Base-by-base conservation (phyloP, 768 basidiomycete species). In the Daedaleopsis sinensis region DNA sequence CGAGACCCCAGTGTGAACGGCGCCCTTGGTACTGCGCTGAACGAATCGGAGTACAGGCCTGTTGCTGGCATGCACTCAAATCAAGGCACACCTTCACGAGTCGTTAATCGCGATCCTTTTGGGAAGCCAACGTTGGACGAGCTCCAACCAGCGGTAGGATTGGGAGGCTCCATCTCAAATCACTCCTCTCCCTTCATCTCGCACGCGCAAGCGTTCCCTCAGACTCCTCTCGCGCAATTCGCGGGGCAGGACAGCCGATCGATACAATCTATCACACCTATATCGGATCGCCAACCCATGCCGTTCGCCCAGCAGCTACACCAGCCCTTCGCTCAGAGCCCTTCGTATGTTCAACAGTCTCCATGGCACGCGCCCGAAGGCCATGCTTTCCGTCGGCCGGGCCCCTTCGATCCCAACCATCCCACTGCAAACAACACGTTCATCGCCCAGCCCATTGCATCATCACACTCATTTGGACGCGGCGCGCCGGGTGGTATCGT, bases 321-420 rank as follows among this genome's bases (percentile, higher is more conserved):
- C 43, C 69, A 67, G 38, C 51, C 67, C 2, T 69, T 68, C 42
- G 46, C 42, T 10, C 58, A 65, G 13, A 60, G 57, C 15, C 62
- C 67, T 11, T 37, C 44, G 15, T 60, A 55, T 24, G 39, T 58
- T 7, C 19, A 61, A 11, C 63, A 65, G 24, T 65, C 69, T 4
- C 65, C 68, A 9, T 70, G 71, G 69, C 58, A 59, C 16, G 23
- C 60, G 4, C 66, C 63, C 21, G 67, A 68, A 5, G 18, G 51
- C 21, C 50, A 53, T 18, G 37, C 65, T 18, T 48, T 64, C 38
- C 68, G 69, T 24, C 76, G 79, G 9, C 73, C 75, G 18, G 77
- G 75, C 18, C 77, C 80, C 2, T 81, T 82, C 61, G 83, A 83
- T 58, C 62, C 69, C 5, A 65, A 68, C n/a, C 80, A 79, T 61